Conservation (phyloP, 495 filamentous ascomycete species). For the Penicillium flavigenum region DNA sequence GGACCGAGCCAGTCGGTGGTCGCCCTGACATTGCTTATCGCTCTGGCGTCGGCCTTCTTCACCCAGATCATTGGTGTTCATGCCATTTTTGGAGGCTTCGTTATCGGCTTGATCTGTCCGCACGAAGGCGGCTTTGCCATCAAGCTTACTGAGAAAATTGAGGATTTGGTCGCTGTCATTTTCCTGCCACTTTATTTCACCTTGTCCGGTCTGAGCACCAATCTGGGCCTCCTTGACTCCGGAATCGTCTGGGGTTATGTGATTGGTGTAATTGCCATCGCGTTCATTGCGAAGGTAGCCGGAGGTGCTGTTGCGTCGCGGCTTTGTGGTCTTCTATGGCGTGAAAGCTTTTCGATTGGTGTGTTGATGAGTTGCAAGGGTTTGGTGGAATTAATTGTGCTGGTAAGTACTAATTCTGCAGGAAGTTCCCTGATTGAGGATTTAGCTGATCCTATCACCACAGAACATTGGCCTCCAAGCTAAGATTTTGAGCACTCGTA, state of each 20-base stretch:
- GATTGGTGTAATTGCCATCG: conserved; percentile 75
- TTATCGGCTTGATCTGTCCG: conserved; percentile 88
- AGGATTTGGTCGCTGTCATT: conserved; percentile 85
- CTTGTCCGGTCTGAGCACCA: conserved; percentile 83
- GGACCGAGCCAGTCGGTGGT: conserved; percentile 88
- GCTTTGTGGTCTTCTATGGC: conserved; percentile 78
- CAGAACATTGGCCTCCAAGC: conserved; percentile 95
- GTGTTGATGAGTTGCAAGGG: conserved; percentile 98
- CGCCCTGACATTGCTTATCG: conserved; percentile 75
- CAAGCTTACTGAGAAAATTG: conserved; percentile 92
- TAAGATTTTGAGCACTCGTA: conserved; percentile 77
- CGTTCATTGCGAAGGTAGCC: conserved; percentile 81
- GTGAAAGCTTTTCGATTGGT: conserved; percentile 89
- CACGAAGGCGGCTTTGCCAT: conserved; percentile 95
- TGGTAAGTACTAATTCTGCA: conserved; percentile 56
- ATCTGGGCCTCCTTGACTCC: conserved; percentile 79
- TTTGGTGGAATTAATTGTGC: conserved; percentile 89
- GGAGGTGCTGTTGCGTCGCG: conserved; percentile 83
- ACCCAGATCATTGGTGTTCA: conserved; percentile 92
- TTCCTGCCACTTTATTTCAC: conserved; percentile 96
- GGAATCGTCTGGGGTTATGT: conserved; percentile 94
- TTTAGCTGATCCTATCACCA: conserved; percentile 16
- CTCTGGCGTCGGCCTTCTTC: conserved; percentile 86
- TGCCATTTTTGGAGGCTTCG: conserved; percentile 86
- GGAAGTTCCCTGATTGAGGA: background rate